These are phyloP conservation scores for Corchorus olitorius DNA, from an alignment of 345 rosid genomes.

Conservation along the genomic window DNA sequence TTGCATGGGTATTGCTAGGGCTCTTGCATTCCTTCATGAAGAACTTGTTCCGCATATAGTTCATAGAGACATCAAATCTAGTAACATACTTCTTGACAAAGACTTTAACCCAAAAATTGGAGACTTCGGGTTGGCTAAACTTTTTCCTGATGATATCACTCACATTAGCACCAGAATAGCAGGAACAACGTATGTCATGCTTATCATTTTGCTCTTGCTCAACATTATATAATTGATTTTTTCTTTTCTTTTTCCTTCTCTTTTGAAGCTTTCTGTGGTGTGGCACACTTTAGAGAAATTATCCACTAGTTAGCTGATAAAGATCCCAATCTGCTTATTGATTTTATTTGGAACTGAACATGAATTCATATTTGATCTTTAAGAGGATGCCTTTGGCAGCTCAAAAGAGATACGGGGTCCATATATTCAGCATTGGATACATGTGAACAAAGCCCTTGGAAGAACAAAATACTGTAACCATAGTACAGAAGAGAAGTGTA, in stretches of 20 bases:
- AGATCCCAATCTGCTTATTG: not conserved
- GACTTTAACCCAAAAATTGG: constrained; percentile 88
- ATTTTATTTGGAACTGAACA: constrained; percentile 1
- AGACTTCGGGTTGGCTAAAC: constrained; percentile 96
- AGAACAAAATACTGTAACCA: not conserved
- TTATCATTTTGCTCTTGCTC: not conserved
- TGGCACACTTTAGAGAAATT: not conserved
- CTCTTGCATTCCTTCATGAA: constrained; percentile 87
- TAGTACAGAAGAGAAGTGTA: not conserved
- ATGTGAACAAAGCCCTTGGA: not conserved
- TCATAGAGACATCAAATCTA: constrained; percentile 94
- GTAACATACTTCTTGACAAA: constrained; percentile 85
- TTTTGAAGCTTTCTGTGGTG: not conserved
- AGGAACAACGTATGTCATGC: constrained; percentile 78
- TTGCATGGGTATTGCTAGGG: constrained; percentile 81
- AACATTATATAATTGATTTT: not conserved
- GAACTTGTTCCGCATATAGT: constrained; percentile 82
- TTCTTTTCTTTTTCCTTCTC: not conserved
- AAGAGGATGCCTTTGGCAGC: not conserved
- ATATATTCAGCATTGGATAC: not conserved
- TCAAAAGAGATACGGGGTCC: not conserved
- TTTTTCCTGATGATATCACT: constrained; percentile 90
- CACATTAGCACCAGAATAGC: constrained; percentile 94
- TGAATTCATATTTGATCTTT: not conserved
- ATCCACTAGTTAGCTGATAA: not conserved